Base-by-base conservation (phyloP, 2,329 filamentous ascomycete species). In the Ophiostoma quercus region DNA sequence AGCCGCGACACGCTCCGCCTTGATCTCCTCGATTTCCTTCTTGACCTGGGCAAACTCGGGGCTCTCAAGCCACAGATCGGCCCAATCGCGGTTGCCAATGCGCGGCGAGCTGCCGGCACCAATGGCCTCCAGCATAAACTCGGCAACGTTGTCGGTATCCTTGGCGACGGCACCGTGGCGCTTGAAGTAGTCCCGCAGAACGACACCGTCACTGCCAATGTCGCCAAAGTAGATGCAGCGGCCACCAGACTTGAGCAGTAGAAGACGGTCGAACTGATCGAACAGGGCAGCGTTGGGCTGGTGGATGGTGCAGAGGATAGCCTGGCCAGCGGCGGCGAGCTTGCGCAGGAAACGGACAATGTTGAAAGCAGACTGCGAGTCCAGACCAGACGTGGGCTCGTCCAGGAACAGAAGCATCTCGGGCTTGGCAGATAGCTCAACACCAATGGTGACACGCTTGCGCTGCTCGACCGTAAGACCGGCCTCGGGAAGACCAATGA, bases 301-400 rank as follows among this genome's bases (percentile, higher is more conserved):
- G 78, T 96, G 93, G 73, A 96, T 96, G 0, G 93, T 96, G 80
- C 92, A 96, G 3, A 96, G 84, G 74, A 96, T 92, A 11, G 92
- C 92, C 77, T 96, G 93, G 1, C 92, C 93, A 2, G 90, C 90
- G n/a, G 85, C 83, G 67, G 90, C 88, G 6, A 92, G 84, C 79
- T 92, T 92, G 75, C 87, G 87, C n/a, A 93, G 81, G 82, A 92
- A 91, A 43, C 89, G 88, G 34, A 92, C 88, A 73, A 92, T 92
- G 78, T 91, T 91, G 81, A 89, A 92, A 22, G 90, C 89, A 70
- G 85, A 88, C 77, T 91, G 88, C 39, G 84, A 87, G 76, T 91
- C 89, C 1, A 94, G 85, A 70, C 91, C 91, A 1, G 87, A 90
- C 0, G 91, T 93, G 0, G 90, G 91, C 77, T 94, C 91, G 73